Evolutionary conservation across 139 green algal species (phyloP), one percentile per base, ranked within the genome.

Genomic region (Chlamydomonas eustigma): DNA sequence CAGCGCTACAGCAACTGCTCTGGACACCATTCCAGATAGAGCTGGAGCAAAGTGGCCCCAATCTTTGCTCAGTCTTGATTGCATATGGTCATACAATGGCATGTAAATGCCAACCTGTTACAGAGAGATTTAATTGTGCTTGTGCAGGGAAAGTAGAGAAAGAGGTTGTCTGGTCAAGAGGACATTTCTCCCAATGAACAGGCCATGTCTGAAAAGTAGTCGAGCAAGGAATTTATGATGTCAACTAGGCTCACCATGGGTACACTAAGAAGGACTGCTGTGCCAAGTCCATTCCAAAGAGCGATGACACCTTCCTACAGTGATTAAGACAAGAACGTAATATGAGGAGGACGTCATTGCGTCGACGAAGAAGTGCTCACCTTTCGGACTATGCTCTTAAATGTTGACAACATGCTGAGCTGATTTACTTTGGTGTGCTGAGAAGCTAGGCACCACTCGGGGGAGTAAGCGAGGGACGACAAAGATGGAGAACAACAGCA

Each of bases 91-190:
- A 76, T 98, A 98, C 18, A 97, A 75, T 0, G 95, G 95, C 76
- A 98, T 88, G 82, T 98, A 98, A 58, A 98, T 92, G 22, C 93
- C 93, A 2, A 98, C 90, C 64, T 50, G 64, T 44, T 51, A 34
- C n/a, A 39, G 24, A n/a, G 64, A 24, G 64, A 6, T 32, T 34
- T 12, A 58, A 58, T 58, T 12, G 18, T 58, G 44, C 44, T 58
- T 58, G 44, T 28, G 44, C n/a, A n/a, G n/a, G n/a, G n/a, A n/a
- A n/a, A n/a, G n/a, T n/a, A n/a, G n/a, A n/a, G n/a, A n/a, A n/a
- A n/a, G n/a, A n/a, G n/a, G n/a, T n/a, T n/a, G n/a, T n/a, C n/a
- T n/a, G n/a, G n/a, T n/a, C n/a, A n/a, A n/a, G n/a, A n/a, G n/a
- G n/a, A n/a, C n/a, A n/a, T n/a, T n/a, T n/a, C n/a, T n/a, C n/a